Evolutionary conservation across 1,284 basidiomycete species (phyloP).

Genomic region (Golubevia sp.): DNA sequence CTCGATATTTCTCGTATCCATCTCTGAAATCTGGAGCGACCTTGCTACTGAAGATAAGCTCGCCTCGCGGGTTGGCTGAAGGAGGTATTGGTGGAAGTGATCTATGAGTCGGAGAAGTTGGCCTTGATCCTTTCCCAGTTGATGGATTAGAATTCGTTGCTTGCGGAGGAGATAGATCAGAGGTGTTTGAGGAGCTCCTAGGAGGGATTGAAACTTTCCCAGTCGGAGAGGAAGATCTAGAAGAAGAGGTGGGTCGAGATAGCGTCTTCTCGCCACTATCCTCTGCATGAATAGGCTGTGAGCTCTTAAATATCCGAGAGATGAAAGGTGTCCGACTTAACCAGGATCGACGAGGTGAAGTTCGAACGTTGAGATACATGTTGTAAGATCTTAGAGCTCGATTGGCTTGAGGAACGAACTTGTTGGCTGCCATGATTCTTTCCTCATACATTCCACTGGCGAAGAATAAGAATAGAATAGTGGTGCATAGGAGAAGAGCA

Average conservation of each 20-base stretch:
- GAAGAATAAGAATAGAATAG: conserved; percentile 91
- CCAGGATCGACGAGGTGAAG: conserved; percentile 69
- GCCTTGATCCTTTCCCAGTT: conserved; percentile 4
- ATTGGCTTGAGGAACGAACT: conserved; percentile 94
- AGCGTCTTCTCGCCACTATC: conserved; percentile 4
- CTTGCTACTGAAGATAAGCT: conserved; percentile 90
- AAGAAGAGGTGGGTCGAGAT: background rate
- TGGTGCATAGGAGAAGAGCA: conserved; percentile 62
- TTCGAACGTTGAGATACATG: conserved; percentile 93
- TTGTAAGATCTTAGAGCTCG: conserved; percentile 87
- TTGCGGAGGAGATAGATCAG: background rate
- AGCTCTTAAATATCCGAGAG: background rate
- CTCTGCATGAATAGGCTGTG: background rate
- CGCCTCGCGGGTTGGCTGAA: conserved; percentile 84
- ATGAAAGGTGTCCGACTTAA: conserved; percentile 18
- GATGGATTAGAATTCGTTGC: no score
- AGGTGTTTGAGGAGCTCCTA: background rate
- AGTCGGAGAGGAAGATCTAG: background rate
- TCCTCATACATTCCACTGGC: conserved; percentile 94
- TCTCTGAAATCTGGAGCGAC: conserved; percentile 83
- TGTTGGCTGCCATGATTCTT: conserved; percentile 93
- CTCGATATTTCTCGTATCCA: conserved; percentile 87
- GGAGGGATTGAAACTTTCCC: background rate
- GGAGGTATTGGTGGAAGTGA: conserved; percentile 81
- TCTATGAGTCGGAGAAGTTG: conserved; percentile 31